phyloP scores from a whole-genome alignment of 768 basidiomycete species.

The Mycena floridula region DNA sequence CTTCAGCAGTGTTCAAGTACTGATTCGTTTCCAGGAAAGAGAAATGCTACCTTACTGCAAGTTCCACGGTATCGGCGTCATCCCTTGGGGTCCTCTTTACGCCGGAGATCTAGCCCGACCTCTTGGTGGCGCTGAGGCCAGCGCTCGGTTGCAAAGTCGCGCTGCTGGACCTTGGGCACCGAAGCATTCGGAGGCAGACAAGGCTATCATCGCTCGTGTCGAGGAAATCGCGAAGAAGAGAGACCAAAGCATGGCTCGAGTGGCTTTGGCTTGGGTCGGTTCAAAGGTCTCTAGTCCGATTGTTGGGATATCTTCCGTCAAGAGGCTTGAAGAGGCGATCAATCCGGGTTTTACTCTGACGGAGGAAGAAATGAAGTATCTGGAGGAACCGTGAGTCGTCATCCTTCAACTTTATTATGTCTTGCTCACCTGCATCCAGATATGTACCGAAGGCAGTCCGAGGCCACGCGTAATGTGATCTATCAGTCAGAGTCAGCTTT shows the following conservation, averaged over 20 bases:
- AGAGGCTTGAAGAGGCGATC: slow-evolving; percentile 26
- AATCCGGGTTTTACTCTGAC: slow-evolving; percentile 21
- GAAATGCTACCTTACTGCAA: slow-evolving; percentile 17
- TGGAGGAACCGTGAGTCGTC: slow-evolving; percentile 32
- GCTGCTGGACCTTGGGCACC: slow-evolving; percentile 16
- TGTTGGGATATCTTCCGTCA: slow-evolving; percentile 25
- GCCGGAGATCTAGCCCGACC: slow-evolving; percentile 23
- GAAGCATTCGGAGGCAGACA: slow-evolving; percentile 7
- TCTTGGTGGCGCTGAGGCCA: slow-evolving; percentile 8
- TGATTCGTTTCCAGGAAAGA: slow-evolving; percentile 13
- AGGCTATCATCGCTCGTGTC: slow-evolving; percentile 20
- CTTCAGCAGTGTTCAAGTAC: too few species aligned
- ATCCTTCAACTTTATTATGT: too few species aligned
- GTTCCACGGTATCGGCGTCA: slow-evolving; percentile 29
- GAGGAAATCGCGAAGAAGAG: slow-evolving; percentile 32
- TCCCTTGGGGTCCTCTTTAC: slow-evolving; percentile 31
- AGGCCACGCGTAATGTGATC: too few species aligned
- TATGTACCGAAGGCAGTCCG: too few species aligned
- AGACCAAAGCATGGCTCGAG: slow-evolving; percentile 29
- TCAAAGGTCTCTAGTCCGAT: slow-evolving; percentile 24
- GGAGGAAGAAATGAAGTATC: slow-evolving; percentile 36
- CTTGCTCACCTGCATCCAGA: too few species aligned
- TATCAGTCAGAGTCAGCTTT: too few species aligned
- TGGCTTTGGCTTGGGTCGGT: slow-evolving; percentile 28
- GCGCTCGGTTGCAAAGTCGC: slow-evolving; percentile 9